Percentiles rank a stretch among this genome's conserved stretches.
phyloP scores from a whole-genome alignment of 2,329 filamentous ascomycete species.

The Aureobasidium uvarum region DNA sequence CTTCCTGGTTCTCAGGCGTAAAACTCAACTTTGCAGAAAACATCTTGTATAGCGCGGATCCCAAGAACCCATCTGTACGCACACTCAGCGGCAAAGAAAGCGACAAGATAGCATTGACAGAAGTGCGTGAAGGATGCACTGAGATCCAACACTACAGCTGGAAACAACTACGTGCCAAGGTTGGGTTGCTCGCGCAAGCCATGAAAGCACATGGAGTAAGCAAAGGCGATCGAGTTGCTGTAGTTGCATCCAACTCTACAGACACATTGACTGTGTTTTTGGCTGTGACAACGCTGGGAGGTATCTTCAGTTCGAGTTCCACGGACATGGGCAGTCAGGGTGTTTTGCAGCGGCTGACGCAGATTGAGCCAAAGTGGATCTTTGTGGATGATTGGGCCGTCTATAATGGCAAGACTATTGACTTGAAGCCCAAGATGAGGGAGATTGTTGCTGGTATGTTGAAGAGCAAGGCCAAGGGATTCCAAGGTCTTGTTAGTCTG shows the following conservation, averaged over 20 bases:
- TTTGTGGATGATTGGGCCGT: slow-evolving; percentile 79
- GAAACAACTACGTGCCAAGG: slow-evolving; percentile 61
- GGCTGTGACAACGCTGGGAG: slow-evolving; percentile 68
- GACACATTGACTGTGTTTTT: slow-evolving; percentile 71
- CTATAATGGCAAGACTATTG: slow-evolving; percentile 74
- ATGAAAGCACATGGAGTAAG: slow-evolving; percentile 64
- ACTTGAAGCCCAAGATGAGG: slow-evolving; percentile 69
- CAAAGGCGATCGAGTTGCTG: slow-evolving; percentile 71
- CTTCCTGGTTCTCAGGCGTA: slow-evolving; percentile 74
- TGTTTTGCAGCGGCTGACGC: slow-evolving; percentile 68
- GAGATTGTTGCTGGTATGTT: slow-evolving; percentile 64
- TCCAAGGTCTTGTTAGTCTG: slow-evolving; percentile 63
- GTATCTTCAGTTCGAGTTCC: slow-evolving; percentile 70
- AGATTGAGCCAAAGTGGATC: slow-evolving; percentile 74
- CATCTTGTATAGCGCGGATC: slow-evolving; percentile 60
- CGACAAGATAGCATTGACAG: slow-evolving; percentile 65
- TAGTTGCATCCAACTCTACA: slow-evolving; percentile 72
- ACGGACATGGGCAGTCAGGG: slow-evolving; percentile 83
- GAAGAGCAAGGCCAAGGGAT: slow-evolving; percentile 46
- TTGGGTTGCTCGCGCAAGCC: slow-evolving; percentile 62
- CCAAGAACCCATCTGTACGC: slow-evolving; percentile 46
- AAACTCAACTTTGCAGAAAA: slow-evolving; percentile 78
- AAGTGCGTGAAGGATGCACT: slow-evolving; percentile 66
- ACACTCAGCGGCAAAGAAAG: slow-evolving; percentile 67
- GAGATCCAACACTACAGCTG: slow-evolving; percentile 60